Evolutionary conservation across 768 basidiomycete species (phyloP), one percentile per base, ranked within the genome.

Genomic region (Omphalotus guepiniiformis): DNA sequence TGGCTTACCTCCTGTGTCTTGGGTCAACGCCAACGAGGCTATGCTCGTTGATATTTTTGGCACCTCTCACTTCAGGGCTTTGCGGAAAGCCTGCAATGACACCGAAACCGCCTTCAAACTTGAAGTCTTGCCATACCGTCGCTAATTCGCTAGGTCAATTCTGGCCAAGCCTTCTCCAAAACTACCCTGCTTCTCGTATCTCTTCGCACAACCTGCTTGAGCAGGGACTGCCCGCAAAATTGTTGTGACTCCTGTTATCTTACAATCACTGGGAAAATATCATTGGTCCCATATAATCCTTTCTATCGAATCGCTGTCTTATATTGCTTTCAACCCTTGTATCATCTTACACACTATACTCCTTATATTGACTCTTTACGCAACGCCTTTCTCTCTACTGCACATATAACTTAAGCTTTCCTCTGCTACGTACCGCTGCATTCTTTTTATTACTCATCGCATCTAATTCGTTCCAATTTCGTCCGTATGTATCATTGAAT

Each of bases 31-130:
- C 29, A 80, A 92, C 60, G 80, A 89, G 62, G 63, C 70, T 4
- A 70, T 76, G 39, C 78, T 92, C 34, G 69, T 77, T 46, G 83
- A 88, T 42, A 76, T 91, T 49, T 88, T 92, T 58, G 88, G 86
- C n/a, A 65, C 67, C 37, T 55, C 80, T 35, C 88, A 88, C 60
- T 89, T 78, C 69, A 80, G 75, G 57, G 79, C 84, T 49, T 69
- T 91, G 39, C 81, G 82, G 59, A 78, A 76, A 58, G 87, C 88
- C 22, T 85, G 83, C 58, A 79, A 72, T 53, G 85, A 88, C 64
- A 80, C 78, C 37, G 73, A 78, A 54, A 76, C 79, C 12, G 78
- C 88, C 19, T 90, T 79, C 75, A 88, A 84, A 59, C 79, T 88
- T 53, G 83, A 88, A 61, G 73, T 82, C 59, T 62, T 80, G 47